Evolutionary conservation across 2,329 filamentous ascomycete species (phyloP), one percentile per base, ranked within the genome.

Genomic region (Dactylonectria estremocensis): DNA sequence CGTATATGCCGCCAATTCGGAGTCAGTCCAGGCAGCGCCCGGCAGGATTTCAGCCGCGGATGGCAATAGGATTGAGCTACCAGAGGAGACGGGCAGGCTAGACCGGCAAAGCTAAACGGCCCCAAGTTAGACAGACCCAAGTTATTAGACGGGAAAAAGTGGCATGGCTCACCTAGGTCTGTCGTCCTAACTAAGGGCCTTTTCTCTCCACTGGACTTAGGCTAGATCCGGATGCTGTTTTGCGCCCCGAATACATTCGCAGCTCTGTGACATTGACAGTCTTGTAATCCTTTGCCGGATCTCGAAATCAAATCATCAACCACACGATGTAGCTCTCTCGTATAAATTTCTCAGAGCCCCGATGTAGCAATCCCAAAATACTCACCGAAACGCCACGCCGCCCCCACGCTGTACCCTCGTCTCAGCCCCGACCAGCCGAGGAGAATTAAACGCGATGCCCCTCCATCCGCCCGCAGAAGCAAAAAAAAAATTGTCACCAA

Each of bases 321-420:
- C 24, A 3, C 18, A 24, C 20, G n/a, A 31, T 28, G 7, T 7
- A 18, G 16, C n/a, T 20, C 9, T 18, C 28, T 28, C 49, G 28
- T 52, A 24, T 52, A 52, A 52, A 9, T n/a, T 8, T 33, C 57
- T 22, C 35, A 31, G 33, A 24, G 35, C 33, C 46, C 56, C 31
- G 13, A 62, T 58, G 28, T 14, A 63, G 61, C 68, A 58, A 54
- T 54, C 67, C 71, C 58, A 63, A 72, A 68, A 31, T 24, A 40
- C 60, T 74, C 72, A 74, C 72, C 72, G 64, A 64, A 71, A 53
- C 54, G 64, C 63, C 64, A 66, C 63, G 20, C 40, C 53, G 64
- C 66, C 61, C 69, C 64, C 67, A 72, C 69, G 68, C 61, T 49
- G 40, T 22, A 66, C 50, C 59, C 33, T 45, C 52, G 52, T 18